Evolutionary conservation across 371 early-diverging fungal genomes (phyloP).

Genomic region (Rhizomucor pusillus): DNA sequence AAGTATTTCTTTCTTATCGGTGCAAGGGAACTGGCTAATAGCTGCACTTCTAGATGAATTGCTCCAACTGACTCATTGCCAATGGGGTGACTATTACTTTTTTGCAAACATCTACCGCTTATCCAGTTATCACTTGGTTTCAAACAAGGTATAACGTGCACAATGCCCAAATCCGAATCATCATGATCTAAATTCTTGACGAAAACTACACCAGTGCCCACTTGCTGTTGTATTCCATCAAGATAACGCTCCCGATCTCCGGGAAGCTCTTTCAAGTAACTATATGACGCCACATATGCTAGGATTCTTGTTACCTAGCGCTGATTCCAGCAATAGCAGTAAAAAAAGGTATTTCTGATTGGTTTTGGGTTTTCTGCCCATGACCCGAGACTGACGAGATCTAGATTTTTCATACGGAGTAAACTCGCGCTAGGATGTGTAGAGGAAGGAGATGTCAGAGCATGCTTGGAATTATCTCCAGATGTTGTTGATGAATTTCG

Average conservation of each 20-base stretch:
- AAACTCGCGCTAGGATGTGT: slow-evolving; percentile 14
- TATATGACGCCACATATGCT: slow-evolving; percentile 14
- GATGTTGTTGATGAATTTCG: slow-evolving; percentile 7
- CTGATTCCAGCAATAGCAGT: background rate
- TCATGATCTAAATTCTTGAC: background rate
- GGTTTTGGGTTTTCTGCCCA: background rate
- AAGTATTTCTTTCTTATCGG: slow-evolving; percentile 2
- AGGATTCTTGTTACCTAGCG: slow-evolving; percentile 4
- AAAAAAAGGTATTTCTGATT: background rate
- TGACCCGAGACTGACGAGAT: background rate
- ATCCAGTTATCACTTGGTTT: slow-evolving; percentile 8
- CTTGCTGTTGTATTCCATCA: slow-evolving; percentile 10
- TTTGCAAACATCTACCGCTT: slow-evolving; percentile 12
- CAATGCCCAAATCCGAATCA: no score
- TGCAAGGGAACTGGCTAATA: no score
- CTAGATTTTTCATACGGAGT: slow-evolving; percentile 9
- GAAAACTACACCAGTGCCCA: slow-evolving; percentile 4
- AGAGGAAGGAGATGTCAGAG: background rate
- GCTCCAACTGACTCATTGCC: slow-evolving; percentile 2
- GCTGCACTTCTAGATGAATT: slow-evolving; percentile 5
- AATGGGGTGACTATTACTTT: slow-evolving; percentile 16
- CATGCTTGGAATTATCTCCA: background rate
- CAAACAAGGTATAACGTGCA: slow-evolving; percentile 8
- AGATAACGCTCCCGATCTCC: slow-evolving; percentile 2
- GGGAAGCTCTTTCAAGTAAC: slow-evolving; percentile 5